Conservation (phyloP, 2,329 filamentous ascomycete genomes). For the Aulographum hederae region DNA sequence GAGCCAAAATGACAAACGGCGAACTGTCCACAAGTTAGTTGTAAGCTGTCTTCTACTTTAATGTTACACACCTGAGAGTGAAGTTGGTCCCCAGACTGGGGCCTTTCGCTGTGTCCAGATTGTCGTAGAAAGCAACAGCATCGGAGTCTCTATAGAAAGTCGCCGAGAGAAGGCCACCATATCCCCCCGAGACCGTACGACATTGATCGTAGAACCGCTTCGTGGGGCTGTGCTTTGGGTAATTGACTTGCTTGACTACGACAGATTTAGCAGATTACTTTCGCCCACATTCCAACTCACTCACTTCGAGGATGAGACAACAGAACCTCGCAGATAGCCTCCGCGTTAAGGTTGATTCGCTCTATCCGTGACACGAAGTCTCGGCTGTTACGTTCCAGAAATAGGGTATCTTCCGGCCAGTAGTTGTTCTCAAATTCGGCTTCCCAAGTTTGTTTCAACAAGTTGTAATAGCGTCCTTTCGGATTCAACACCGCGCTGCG, state of each 20-base stretch:
- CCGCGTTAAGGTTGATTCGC: constrained; percentile 70
- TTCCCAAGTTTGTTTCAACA: constrained; percentile 47
- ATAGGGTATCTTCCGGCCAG: constrained; percentile 86
- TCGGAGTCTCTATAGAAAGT: constrained; percentile 55
- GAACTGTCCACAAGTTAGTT: constrained; percentile 30
- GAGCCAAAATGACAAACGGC: constrained; percentile 80
- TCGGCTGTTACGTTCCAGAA: constrained; percentile 89
- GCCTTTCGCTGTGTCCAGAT: constrained; percentile 74
- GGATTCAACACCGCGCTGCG: constrained; percentile 41
- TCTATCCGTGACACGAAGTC: constrained; percentile 74
- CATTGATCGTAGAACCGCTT: constrained; percentile 61
- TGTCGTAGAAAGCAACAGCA: constrained; percentile 70
- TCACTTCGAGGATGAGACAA: constrained; percentile 33
- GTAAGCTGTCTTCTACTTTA: neutral
- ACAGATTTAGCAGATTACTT: constrained; percentile 6
- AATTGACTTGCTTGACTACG: constrained; percentile 61
- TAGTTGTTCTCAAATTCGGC: constrained; percentile 70
- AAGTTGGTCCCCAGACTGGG: constrained; percentile 95
- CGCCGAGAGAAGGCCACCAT: constrained; percentile 76
- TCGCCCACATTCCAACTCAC: too few species aligned
- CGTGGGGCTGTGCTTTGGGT: constrained; percentile 63
- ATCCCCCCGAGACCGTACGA: constrained; percentile 56
- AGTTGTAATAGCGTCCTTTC: constrained; percentile 48
- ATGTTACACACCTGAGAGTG: constrained; percentile 42
- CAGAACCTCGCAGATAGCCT: constrained; percentile 61